phyloP scores from a whole-genome alignment of 73 alveolate genomes.

The Uronychia setigera region DNA sequence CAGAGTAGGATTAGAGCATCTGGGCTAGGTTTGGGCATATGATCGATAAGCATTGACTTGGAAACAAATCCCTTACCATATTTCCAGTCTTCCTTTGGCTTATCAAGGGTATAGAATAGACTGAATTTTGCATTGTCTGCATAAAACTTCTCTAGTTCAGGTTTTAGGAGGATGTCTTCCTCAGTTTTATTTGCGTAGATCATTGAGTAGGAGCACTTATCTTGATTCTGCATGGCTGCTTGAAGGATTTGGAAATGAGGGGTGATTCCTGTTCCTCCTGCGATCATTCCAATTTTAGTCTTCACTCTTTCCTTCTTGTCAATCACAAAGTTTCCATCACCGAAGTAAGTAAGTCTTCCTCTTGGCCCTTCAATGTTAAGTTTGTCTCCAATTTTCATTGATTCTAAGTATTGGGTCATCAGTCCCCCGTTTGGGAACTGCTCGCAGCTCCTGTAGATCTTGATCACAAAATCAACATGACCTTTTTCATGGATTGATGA shows the following conservation, averaged over 20 bases:
- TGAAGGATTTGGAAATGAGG: constrained; percentile 76
- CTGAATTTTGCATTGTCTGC: constrained; percentile 60
- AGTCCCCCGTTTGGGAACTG: constrained; percentile 88
- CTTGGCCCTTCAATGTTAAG: constrained; percentile 79
- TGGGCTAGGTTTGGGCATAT: constrained; percentile 62
- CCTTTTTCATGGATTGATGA: constrained; percentile 64
- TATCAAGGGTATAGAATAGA: constrained; percentile 71
- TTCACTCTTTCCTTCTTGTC: constrained; percentile 38
- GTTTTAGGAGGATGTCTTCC: constrained; percentile 73
- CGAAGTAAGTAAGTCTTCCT: constrained; percentile 73
- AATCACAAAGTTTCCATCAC: constrained; percentile 62
- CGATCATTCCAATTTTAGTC: constrained; percentile 77
- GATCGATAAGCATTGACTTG: constrained; percentile 59
- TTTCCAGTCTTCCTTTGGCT: constrained; percentile 76
- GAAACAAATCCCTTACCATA: constrained; percentile 72
- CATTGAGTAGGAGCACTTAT: constrained; percentile 51
- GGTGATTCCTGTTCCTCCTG: constrained; percentile 92
- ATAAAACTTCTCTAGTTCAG: constrained; percentile 70
- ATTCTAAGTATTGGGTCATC: constrained; percentile 75
- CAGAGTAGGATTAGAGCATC: constrained; percentile 70
- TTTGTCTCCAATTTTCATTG: constrained; percentile 65
- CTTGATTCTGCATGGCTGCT: constrained; percentile 59
- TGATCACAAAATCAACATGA: constrained; percentile 72
- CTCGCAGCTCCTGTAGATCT: constrained; percentile 69
- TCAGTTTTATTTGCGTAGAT: constrained; percentile 79